Percentiles rank a stretch among this genome's conserved stretches.
Conservation (phyloP, 1,284 basidiomycete genomes). For the Cerioporus squamosus region DNA sequence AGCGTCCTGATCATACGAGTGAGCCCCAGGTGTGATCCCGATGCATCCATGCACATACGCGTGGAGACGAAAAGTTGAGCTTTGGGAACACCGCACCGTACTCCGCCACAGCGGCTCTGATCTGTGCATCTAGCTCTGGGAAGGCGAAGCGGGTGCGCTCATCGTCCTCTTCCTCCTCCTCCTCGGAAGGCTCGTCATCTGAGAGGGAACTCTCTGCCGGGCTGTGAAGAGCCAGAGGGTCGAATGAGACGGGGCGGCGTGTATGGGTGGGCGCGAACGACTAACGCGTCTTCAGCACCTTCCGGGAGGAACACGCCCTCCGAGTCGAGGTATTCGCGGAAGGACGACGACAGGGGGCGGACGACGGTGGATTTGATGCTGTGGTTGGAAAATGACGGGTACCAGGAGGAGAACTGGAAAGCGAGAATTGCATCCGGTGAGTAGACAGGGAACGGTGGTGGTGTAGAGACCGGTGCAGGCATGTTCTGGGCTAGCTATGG, state of each 20-base stretch:
- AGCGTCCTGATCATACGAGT: constrained; percentile 69
- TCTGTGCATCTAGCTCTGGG: constrained; percentile 78
- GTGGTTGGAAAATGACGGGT: constrained; percentile 70
- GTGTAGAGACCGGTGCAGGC: constrained; percentile 30
- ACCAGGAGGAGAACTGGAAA: constrained; percentile 91
- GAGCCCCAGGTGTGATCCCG: no score
- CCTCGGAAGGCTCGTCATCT: constrained; percentile 52
- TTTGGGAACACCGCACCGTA: constrained; percentile 95
- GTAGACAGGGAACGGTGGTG: constrained; percentile 54
- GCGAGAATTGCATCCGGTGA: constrained; percentile 61
- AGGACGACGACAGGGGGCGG: constrained; percentile 67
- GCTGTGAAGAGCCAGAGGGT: constrained; percentile 39
- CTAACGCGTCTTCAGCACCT: constrained; percentile 78
- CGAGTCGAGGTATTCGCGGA: constrained; percentile 75
- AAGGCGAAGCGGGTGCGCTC: constrained; percentile 58
- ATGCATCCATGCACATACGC: constrained; percentile 50
- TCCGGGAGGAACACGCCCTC: constrained; percentile 85
- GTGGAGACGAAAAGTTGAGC: constrained; percentile 91
- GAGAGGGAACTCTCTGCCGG: constrained; percentile 59
- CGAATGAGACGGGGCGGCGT: constrained; percentile 14
- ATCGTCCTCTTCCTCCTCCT: constrained; percentile 48
- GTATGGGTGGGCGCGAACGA: constrained; percentile 25
- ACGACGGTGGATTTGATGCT: constrained; percentile 84
- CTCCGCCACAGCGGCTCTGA: constrained; percentile 67
- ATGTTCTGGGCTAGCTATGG: constrained; percentile 16